A percentile compares a stretch with the other conserved stretches of the same genome.
phyloP scores from a whole-genome alignment of 1,139 yeast genomes.

The Taphrina communis region DNA sequence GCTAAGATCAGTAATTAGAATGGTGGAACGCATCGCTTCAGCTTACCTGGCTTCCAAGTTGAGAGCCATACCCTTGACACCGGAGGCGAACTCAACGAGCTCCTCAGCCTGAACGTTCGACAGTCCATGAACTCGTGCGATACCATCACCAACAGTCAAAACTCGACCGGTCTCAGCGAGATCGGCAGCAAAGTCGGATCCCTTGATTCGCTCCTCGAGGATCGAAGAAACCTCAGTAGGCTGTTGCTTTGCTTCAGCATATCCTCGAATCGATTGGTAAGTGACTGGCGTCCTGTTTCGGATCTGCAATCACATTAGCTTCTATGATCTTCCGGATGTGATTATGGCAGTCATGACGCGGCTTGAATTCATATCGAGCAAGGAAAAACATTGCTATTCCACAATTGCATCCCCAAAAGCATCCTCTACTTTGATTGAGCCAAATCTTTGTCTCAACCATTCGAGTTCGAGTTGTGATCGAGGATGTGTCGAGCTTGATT shows the following conservation, averaged over 20 bases:
- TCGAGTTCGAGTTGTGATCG: no score
- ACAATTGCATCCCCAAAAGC: neutral
- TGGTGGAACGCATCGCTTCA: constrained; percentile 56
- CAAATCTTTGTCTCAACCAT: neutral
- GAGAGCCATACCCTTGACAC: constrained; percentile 99
- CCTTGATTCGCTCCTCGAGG: constrained; percentile 99
- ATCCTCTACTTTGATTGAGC: neutral
- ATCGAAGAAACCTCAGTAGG: constrained; percentile 99
- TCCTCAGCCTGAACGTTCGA: constrained; percentile 99
- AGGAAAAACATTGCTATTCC: neutral
- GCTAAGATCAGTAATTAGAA: constrained; percentile 50
- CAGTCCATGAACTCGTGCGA: constrained; percentile 99
- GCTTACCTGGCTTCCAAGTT: constrained; percentile 81
- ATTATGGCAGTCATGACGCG: constrained; percentile 16
- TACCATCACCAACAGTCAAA: constrained; percentile 99
- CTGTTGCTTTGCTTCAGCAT: constrained; percentile 90
- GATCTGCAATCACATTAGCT: constrained; percentile 6
- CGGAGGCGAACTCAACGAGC: constrained; percentile 98
- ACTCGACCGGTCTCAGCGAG: constrained; percentile 99
- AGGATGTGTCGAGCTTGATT: neutral
- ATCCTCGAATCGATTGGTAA: constrained; percentile 41
- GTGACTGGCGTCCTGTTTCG: constrained; percentile 39
- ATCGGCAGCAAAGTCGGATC: constrained; percentile 96
- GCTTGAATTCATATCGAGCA: neutral
- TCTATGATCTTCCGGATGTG: neutral